These are phyloP conservation scores for Aegilops umbellulata DNA, from an alignment of 176 grass and related monocot species.

Conservation along the genomic window DNA sequence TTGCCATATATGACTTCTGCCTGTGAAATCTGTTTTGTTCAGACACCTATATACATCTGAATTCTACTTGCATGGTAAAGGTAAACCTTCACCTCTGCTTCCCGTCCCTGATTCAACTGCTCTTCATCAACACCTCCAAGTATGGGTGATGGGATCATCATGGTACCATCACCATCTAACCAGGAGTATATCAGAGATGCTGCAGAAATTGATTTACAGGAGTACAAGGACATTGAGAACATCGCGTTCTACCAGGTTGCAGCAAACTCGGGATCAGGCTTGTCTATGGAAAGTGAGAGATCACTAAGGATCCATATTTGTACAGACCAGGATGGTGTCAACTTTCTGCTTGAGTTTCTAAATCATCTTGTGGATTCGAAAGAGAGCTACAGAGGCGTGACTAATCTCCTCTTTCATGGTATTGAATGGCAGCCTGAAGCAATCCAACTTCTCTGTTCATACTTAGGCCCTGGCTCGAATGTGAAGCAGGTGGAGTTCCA, in stretches of 20 bases:
- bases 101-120: slow-evolving; percentile 16
- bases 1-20: not conserved
- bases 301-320: slow-evolving; percentile 68
- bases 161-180: not conserved
- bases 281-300: slow-evolving; percentile 56
- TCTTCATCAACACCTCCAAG: slow-evolving; percentile 2
- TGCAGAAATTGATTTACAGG: slow-evolving; percentile 35
- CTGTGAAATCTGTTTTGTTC: slow-evolving; percentile 1
- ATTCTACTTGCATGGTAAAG: slow-evolving; percentile 17
- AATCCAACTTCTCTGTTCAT: slow-evolving; percentile 45
- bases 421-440: slow-evolving; percentile 63
- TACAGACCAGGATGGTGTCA: slow-evolving; percentile 23
- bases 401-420: slow-evolving; percentile 69
- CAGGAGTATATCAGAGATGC: slow-evolving; percentile 5
- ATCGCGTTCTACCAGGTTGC: slow-evolving; percentile 41
- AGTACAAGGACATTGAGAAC: slow-evolving; percentile 31
- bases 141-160: slow-evolving; percentile 23
- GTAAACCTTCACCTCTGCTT: slow-evolving; percentile 12
- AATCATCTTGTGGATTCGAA: slow-evolving; percentile 44
- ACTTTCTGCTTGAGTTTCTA: slow-evolving; percentile 53
- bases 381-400: slow-evolving; percentile 45
- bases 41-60: slow-evolving; percentile 12
- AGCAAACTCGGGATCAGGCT: slow-evolving; percentile 29
- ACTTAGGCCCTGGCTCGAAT: slow-evolving; percentile 40
- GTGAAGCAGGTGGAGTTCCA: slow-evolving; percentile 81